These are phyloP conservation scores for Bolboschoenus planiculmis DNA, from an alignment of 176 grass and related monocot species.

Conservation along the genomic window DNA sequence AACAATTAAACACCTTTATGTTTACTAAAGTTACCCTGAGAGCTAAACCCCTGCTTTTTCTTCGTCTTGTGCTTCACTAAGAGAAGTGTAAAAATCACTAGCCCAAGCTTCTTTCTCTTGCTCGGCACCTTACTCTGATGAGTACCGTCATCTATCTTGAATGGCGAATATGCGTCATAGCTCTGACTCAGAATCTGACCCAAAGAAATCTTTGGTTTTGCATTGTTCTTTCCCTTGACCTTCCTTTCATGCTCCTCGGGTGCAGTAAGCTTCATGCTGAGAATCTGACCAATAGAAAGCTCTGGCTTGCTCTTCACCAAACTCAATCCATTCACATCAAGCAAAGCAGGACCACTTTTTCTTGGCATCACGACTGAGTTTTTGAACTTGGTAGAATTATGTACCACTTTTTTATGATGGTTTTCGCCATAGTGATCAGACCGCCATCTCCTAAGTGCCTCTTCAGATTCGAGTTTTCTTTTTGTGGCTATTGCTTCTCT, in stretches of 20 bases:
- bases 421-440: slow-evolving; percentile 32
- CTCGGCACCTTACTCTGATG: slow-evolving; percentile 37
- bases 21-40: slow-evolving; percentile 26
- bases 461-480: slow-evolving; percentile 45
- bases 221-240: background rate
- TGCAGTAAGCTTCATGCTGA: slow-evolving; percentile 86
- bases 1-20: slow-evolving; percentile 26
- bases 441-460: slow-evolving; percentile 43
- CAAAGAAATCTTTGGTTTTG: slow-evolving; percentile 50
- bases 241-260: slow-evolving; percentile 35
- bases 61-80: slow-evolving; percentile 49
- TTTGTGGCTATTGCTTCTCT: slow-evolving; percentile 60
- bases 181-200: slow-evolving; percentile 83
- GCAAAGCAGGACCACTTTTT: slow-evolving; percentile 32
- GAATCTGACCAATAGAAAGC: slow-evolving; percentile 87
- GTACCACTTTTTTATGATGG: slow-evolving; percentile 24
- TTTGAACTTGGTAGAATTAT: slow-evolving; percentile 63
- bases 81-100: slow-evolving; percentile 54
- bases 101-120: slow-evolving; percentile 56
- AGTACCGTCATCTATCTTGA: slow-evolving; percentile 40
- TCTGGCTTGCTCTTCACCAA: slow-evolving; percentile 39
- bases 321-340: slow-evolving; percentile 82
- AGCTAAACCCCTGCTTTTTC: slow-evolving; percentile 32
- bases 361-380: slow-evolving; percentile 15
- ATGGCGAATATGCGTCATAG: slow-evolving; percentile 49